These are phyloP conservation scores for Fusarium secorum DNA, from an alignment of 2,329 filamentous ascomycete genomes.

Conservation along the genomic window DNA sequence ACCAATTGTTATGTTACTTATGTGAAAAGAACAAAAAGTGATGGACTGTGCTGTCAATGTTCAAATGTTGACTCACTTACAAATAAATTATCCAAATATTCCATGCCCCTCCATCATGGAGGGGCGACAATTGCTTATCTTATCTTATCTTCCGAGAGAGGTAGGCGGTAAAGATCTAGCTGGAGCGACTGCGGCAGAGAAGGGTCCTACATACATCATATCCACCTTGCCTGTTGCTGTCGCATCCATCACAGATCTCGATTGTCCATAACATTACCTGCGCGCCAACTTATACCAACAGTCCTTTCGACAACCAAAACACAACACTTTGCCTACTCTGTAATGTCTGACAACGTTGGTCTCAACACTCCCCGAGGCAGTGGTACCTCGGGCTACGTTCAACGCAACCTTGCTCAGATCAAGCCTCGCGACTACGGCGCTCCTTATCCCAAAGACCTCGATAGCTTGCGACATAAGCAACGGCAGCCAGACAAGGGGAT, in stretches of 20 bases:
- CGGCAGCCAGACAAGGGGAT: slow-evolving; percentile 92
- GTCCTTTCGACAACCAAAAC: not conserved
- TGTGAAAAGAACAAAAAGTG: not conserved
- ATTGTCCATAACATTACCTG: not conserved
- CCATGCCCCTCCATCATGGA: slow-evolving; percentile 31
- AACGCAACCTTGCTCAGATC: slow-evolving; percentile 91
- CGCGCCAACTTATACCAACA: not conserved
- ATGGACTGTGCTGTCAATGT: not conserved
- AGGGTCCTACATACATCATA: slow-evolving; percentile 31
- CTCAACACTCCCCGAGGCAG: slow-evolving; percentile 93
- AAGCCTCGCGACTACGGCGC: slow-evolving; percentile 80
- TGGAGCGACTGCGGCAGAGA: not conserved
- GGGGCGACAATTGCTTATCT: slow-evolving; percentile 24
- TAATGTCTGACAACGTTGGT: slow-evolving; percentile 96
- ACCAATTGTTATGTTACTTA: not conserved
- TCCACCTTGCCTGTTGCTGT: slow-evolving; percentile 7
- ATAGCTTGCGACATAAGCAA: slow-evolving; percentile 75
- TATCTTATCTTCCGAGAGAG: slow-evolving; percentile 24
- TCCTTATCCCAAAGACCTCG: slow-evolving; percentile 77
- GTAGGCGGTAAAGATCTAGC: slow-evolving; percentile 10
- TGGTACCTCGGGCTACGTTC: slow-evolving; percentile 96
- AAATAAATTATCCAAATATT: slow-evolving; percentile 36
- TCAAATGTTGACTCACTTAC: slow-evolving; percentile 34
- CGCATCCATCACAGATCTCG: slow-evolving; percentile 9
- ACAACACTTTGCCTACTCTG: not conserved